Percentiles rank a stretch among this genome's conserved stretches.
These are phyloP conservation scores for Tetrahymena malaccensis DNA, from an alignment of 73 alveolate genomes.

Conservation along the genomic window DNA sequence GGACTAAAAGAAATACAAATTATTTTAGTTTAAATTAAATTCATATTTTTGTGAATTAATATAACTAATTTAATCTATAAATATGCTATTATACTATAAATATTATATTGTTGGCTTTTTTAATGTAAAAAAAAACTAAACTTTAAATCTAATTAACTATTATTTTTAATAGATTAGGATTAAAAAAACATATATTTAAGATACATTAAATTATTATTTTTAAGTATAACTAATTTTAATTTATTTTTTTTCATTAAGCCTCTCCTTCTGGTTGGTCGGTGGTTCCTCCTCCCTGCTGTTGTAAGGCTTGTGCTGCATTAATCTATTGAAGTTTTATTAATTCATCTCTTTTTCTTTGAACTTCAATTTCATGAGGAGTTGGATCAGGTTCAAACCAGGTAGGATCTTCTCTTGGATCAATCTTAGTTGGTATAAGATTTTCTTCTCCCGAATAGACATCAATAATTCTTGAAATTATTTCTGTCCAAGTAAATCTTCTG, in stretches of 20 bases:
- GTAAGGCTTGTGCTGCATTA: neutral
- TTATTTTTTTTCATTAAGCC: neutral
- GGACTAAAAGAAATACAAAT: no score
- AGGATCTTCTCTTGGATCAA: neutral
- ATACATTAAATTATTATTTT: no score
- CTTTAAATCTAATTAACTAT: no score
- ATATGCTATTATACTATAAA: no score
- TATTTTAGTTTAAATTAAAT: no score
- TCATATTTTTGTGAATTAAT: no score
- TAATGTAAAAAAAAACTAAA: no score
- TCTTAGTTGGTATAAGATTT: neutral
- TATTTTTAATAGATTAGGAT: no score
- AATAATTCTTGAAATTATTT: constrained; percentile 15
- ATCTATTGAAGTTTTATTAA: neutral
- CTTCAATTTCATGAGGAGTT: neutral
- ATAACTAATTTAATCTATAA: no score
- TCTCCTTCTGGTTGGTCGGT: neutral
- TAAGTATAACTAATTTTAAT: neutral
- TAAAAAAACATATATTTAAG: no score
- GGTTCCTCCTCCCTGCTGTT: neutral
- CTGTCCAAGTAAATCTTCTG: constrained; percentile 22
- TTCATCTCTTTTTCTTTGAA: neutral
- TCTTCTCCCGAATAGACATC: constrained; percentile 9
- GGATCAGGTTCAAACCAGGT: neutral
- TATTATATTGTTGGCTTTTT: no score